Evolutionary conservation across 306 rosid species (phyloP).

Genomic region (Acacia crassicarpa): DNA sequence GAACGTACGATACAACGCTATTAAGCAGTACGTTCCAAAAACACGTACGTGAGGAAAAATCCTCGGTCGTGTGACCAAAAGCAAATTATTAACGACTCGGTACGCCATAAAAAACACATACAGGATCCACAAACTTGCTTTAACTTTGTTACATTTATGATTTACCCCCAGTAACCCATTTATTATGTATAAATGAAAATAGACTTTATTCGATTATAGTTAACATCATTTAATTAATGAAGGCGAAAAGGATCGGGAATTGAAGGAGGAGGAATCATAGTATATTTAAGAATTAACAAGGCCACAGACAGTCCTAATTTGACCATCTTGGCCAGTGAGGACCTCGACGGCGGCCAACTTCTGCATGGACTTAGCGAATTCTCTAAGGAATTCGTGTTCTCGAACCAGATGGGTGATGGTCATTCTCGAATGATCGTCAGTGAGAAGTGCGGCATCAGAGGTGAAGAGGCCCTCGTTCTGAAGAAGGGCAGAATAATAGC

Average conservation of each 20-base stretch:
- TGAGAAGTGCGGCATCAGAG: constrained; percentile 66
- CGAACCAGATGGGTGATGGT: constrained; percentile 24
- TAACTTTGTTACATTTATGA: neutral
- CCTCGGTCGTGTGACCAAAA: neutral
- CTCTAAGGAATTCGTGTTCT: constrained; percentile 33
- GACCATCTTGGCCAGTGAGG: constrained; percentile 40
- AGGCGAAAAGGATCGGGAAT: neutral
- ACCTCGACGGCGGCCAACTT: constrained; percentile 58
- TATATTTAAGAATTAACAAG: constrained; percentile 45
- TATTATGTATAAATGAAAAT: neutral
- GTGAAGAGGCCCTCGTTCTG: constrained; percentile 49
- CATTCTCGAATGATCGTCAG: neutral
- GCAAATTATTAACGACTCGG: no score
- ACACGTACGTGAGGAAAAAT: neutral
- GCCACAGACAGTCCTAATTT: constrained; percentile 58
- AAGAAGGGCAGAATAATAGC: constrained; percentile 42
- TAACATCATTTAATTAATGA: neutral
- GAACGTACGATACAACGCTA: neutral
- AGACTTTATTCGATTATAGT: neutral
- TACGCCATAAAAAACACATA: neutral
- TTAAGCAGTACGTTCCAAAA: neutral
- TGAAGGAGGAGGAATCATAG: neutral
- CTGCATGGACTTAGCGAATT: constrained; percentile 55
- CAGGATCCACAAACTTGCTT: no score
- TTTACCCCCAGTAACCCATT: neutral